Base-by-base conservation (phyloP, 345 rosid species). In the Gossypium bickii region DNA sequence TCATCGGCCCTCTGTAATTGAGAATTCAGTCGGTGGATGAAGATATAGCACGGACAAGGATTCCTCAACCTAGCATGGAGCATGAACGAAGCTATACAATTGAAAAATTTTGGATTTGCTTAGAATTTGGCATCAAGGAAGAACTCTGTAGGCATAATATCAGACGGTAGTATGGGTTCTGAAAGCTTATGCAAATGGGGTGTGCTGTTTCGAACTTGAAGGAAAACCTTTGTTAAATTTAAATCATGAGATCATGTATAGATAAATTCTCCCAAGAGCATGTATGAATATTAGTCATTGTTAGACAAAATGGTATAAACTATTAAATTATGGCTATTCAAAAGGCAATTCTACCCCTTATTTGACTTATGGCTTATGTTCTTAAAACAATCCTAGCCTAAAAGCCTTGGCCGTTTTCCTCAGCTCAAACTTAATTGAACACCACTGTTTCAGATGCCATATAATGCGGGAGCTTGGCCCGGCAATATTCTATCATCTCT, bases 401-500 rank as follows among this genome's bases (percentile, higher is more conserved):
- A 58, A 29, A 58, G 62, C 70, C 70, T 1, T 67, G 12, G 55
- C 51, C 16, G 8, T 45, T 45, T 41, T 24, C 41, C 76, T 73
- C 6, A 59, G 44, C 20, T 22, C 44, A 48, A 62, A 59, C 45
- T 73, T n/a, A 2, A 61, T 18, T 2, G 38, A 69, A 27, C 45
- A 51, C 59, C 45, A 69, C 72, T 8, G 72, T 69, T 27, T 69
- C 51, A 15, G 72, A 59, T 15, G 7, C 72, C 59, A 69, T 51
- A 8, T 16, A 69, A 53, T 71, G 64, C 11, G 64, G 74, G 0
- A 90, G 89, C 7, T 80, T 81, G 67, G 83, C 90, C 15, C 89
- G 87, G 81, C 89, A 86, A 8, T 72, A 56, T 7, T 84, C 78
- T 52, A 80, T 80, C 48, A 88, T 75, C 18, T 89, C 89, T 51